These are phyloP conservation scores for Mortierella alpina DNA, from an alignment of 192 early-diverging fungal genomes.

Conservation along the genomic window DNA sequence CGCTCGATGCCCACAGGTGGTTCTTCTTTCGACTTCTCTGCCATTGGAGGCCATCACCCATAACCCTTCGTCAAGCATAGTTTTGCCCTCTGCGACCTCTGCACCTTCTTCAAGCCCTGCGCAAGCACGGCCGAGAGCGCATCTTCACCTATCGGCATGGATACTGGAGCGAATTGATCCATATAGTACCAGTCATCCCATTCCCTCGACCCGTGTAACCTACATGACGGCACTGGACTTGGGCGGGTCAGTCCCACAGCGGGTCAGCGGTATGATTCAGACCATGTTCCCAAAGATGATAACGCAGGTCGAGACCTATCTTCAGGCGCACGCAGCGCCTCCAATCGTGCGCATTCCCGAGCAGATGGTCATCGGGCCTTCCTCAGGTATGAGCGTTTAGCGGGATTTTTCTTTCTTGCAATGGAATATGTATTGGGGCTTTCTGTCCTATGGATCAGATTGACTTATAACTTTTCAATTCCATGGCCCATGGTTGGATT, in stretches of 20 bases:
- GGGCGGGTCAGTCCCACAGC: constrained; percentile 57
- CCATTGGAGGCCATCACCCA: constrained; percentile 5
- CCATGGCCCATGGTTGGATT: too few species aligned
- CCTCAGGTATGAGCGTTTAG: constrained; percentile 7
- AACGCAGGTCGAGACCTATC: constrained; percentile 53
- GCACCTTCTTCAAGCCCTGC: neutral
- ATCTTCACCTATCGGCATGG: constrained; percentile 61
- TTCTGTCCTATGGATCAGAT: too few species aligned
- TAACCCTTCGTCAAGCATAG: neutral
- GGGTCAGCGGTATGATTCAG: constrained; percentile 58
- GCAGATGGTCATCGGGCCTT: constrained; percentile 19
- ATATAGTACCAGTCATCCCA: constrained; percentile 63
- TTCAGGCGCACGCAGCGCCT: constrained; percentile 58
- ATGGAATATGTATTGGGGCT: too few species aligned
- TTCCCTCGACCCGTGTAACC: constrained; percentile 62
- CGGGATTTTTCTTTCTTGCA: neutral
- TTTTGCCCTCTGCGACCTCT: neutral
- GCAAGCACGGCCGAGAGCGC: constrained; percentile 38
- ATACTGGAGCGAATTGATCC: constrained; percentile 65
- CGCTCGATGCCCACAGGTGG: constrained; percentile 33
- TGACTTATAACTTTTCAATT: too few species aligned
- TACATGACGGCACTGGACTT: constrained; percentile 60
- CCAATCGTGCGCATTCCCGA: constrained; percentile 47
- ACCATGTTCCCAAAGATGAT: constrained; percentile 58
- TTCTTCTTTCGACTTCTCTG: constrained; percentile 38